These are phyloP conservation scores for Chaetomium fimeti DNA, from an alignment of 495 filamentous ascomycete species.

Conservation along the genomic window DNA sequence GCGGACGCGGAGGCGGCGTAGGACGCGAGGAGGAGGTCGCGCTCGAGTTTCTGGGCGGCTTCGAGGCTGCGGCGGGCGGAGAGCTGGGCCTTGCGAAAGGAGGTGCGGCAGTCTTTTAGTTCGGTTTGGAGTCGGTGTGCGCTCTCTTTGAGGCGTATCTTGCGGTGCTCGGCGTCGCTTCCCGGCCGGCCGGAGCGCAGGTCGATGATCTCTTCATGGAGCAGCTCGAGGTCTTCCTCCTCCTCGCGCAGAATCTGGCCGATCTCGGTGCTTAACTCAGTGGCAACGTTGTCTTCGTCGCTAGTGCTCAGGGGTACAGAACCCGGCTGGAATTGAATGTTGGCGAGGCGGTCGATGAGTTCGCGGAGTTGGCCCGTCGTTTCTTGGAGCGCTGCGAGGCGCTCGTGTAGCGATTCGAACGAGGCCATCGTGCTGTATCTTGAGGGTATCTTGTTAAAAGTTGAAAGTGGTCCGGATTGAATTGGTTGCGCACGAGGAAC, in stretches of 20 bases:
- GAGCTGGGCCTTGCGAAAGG: constrained; percentile 83
- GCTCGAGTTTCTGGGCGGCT: constrained; percentile 68
- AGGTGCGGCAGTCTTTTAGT: constrained; percentile 65
- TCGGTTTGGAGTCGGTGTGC: constrained; percentile 63
- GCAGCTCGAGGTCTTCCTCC: constrained; percentile 80
- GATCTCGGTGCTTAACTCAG: constrained; percentile 82
- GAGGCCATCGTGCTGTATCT: constrained; percentile 38
- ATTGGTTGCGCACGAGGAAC: neutral
- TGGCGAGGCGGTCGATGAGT: constrained; percentile 72
- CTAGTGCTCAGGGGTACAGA: constrained; percentile 45
- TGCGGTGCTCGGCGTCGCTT: constrained; percentile 52
- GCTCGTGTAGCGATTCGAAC: constrained; percentile 59
- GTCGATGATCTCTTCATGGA: constrained; percentile 75
- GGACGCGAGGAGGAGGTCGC: constrained; percentile 71
- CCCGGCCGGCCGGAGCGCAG: constrained; percentile 49
- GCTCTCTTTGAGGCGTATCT: constrained; percentile 60
- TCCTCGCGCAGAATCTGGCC: constrained; percentile 77
- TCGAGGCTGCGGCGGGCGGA: constrained; percentile 75
- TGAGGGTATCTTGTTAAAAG: constrained; percentile 20
- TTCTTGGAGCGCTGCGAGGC: constrained; percentile 66
- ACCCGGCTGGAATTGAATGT: constrained; percentile 63
- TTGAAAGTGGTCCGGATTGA: neutral
- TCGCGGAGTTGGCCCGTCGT: constrained; percentile 64
- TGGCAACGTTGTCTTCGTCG: constrained; percentile 60
- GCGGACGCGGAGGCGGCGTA: constrained; percentile 45